Base-by-base conservation (phyloP, 2,329 filamentous ascomycete species). In the Curvularia verruculosa region DNA sequence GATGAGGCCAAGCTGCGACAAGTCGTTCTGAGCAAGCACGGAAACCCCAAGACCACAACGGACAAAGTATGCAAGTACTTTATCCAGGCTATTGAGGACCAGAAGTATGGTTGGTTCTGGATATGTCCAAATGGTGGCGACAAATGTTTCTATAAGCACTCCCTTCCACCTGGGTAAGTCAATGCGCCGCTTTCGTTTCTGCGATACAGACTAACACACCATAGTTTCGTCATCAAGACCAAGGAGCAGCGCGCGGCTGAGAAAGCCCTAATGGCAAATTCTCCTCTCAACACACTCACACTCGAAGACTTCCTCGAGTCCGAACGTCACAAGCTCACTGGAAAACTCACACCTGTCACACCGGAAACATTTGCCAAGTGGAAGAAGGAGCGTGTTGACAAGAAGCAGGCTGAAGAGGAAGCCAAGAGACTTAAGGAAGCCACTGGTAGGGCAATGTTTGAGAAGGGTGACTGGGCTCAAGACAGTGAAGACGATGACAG, bases 81-180 rank as follows among this genome's bases (percentile, higher is more conserved):
- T 77, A 95, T 98, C 75, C 89, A 93, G 67, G 95, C 95, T 24
- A 95, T 99, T 61, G 95, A 99, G 80, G 95, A 99, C 74, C 91
- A 92, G 71, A 99, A 98, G 79, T 99, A 99, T 72, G 95, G 95
- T 61, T 99, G 95, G 95, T 98, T 99, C 80, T 99, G 95, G 95
- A 84, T 87, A 58, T 99, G 95, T 84, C 95, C 95, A 45, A 98
- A 98, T 73, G 93, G 92, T 64, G 94, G 91, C 63, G 90, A 99
- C 75, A 91, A 96, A 79, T 99, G 95, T 89, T 98, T 95, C 89
- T 99, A 99, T 77, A 93, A 90, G 80, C 95, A 99, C 78, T 92
- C 90, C 71, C 84, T 99, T 70, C 95, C 96, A 68, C 90, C 93
- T 72, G 95, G 95, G 91, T 96, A 86, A 73, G 90, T 86, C 60